Percentiles rank a stretch among this genome's conserved stretches.
Conservation (phyloP, 169 alveolate genomes). For the Eimeria tenella region DNA sequence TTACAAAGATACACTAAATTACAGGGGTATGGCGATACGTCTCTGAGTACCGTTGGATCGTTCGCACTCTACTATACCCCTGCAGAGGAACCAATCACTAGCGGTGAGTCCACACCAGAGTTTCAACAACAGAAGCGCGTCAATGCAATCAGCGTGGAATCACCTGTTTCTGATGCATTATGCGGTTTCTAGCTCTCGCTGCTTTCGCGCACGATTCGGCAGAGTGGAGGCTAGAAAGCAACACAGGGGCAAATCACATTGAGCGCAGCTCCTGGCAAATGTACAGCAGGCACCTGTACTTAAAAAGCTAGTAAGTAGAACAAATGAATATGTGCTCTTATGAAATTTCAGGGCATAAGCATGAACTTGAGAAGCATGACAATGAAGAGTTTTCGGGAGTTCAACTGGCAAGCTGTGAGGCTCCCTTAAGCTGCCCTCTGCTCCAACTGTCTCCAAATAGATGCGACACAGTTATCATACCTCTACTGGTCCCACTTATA, state of each 20-base stretch:
- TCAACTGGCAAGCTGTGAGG: conserved; percentile 32
- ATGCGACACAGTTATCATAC: too few species aligned
- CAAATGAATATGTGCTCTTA: neutral
- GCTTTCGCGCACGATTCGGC: too few species aligned
- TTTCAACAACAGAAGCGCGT: neutral
- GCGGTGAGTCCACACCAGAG: neutral
- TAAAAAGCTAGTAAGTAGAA: too few species aligned
- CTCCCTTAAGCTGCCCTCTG: neutral
- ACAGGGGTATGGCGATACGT: neutral
- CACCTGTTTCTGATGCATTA: too few species aligned
- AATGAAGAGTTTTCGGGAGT: conserved; percentile 16
- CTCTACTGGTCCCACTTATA: too few species aligned
- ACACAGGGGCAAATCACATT: too few species aligned
- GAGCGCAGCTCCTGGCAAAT: too few species aligned
- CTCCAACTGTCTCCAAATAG: too few species aligned
- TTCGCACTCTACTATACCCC: neutral
- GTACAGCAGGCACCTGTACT: too few species aligned
- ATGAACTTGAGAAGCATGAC: neutral
- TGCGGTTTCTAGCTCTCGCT: too few species aligned
- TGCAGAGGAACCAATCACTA: neutral
- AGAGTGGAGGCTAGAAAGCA: too few species aligned
- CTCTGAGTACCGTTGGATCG: neutral
- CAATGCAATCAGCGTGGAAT: too few species aligned
- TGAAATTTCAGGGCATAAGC: neutral
- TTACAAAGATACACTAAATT: neutral